phyloP scores from a whole-genome alignment of 2,329 filamentous ascomycete species.

The Aspergillus cejpii region DNA sequence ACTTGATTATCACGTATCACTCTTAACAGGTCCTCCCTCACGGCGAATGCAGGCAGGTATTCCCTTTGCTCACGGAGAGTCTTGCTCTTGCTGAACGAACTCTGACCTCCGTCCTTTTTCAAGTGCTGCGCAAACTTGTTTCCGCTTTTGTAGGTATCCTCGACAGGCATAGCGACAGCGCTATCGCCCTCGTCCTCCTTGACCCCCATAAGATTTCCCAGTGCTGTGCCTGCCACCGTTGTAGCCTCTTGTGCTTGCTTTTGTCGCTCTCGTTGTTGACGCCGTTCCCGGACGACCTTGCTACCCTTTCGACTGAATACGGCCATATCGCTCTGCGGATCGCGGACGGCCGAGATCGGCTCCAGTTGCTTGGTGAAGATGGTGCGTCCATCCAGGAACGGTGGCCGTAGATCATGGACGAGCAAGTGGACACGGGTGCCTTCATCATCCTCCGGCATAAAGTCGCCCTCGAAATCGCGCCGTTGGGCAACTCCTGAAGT shows the following conservation, averaged over 20 bases:
- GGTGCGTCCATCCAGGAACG: conserved; percentile 88
- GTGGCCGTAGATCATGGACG: conserved; percentile 87
- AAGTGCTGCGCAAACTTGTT: conserved; percentile 86
- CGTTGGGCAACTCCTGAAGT: conserved; percentile 92
- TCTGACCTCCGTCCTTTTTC: conserved; percentile 79
- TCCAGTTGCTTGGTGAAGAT: conserved; percentile 97
- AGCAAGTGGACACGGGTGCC: conserved; percentile 81
- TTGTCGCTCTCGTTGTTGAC: conserved; percentile 87
- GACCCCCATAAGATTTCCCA: conserved; percentile 92
- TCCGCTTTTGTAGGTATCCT: conserved; percentile 59
- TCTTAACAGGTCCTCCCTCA: conserved; percentile 82
- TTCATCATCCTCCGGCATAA: conserved; percentile 79
- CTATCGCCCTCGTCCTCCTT: conserved; percentile 87
- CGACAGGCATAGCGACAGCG: conserved; percentile 67
- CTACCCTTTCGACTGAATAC: conserved; percentile 96
- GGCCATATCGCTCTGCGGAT: conserved; percentile 97
- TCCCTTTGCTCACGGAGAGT: conserved; percentile 84
- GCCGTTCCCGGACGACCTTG: conserved; percentile 79
- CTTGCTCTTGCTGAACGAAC: conserved; percentile 89
- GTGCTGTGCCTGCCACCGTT: conserved; percentile 79
- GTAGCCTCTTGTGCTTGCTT: conserved; percentile 94
- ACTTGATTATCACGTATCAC: conserved; percentile 97
- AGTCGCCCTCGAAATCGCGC: conserved; percentile 71
- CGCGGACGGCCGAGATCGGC: conserved; percentile 83
- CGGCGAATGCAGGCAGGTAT: conserved; percentile 89